Evolutionary conservation across 768 basidiomycete species (phyloP), one percentile per base, ranked within the genome.

Genomic region (Rhizopogon sp.): DNA sequence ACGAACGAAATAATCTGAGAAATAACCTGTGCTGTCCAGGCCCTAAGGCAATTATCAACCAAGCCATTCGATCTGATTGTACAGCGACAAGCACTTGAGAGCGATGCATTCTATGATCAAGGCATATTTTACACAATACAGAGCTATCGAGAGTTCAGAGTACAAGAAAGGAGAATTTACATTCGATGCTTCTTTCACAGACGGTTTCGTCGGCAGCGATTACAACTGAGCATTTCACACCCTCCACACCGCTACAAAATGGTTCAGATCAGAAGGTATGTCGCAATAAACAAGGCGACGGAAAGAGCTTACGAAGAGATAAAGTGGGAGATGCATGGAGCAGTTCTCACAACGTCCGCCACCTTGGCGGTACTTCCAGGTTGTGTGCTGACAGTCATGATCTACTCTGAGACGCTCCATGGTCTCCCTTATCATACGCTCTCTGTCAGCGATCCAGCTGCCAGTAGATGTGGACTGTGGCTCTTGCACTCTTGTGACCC

Each of bases 341-440:
- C 83, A 84, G 53, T 64, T 72, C 51, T 82, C 75, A 50, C 83
- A 85, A 9, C 28, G 50, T 5, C 76, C 79, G 0, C 71, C 74
- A 0, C 80, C 81, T 2, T 62, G 2, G 0, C 74, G 69, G 39
- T 75, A 74, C 20, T 59, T 66, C 82, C 84, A 85, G 0, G n/a
- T 46, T 44, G 66, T 68, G 3, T 75, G 70, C 11, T 56, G 14
- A 54, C 86, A 88, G 2, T 82, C 75, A 61, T 87, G 87, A 55
- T 81, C 76, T 5, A 70, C 66, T 9, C 81, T 67, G 40, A 87
- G 68, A 3, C 71, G 55, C 1, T 72, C 74, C 46, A 70, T 70
- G 60, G 64, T 70, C 41, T 67, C 60, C 13, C 40, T 60, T 3
- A 78, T 67, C 45, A 67, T 58, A 33, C 56, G 55, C 25, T 60